Conservation (phyloP, 208 protist species). For the Crithidia mellificae region DNA sequence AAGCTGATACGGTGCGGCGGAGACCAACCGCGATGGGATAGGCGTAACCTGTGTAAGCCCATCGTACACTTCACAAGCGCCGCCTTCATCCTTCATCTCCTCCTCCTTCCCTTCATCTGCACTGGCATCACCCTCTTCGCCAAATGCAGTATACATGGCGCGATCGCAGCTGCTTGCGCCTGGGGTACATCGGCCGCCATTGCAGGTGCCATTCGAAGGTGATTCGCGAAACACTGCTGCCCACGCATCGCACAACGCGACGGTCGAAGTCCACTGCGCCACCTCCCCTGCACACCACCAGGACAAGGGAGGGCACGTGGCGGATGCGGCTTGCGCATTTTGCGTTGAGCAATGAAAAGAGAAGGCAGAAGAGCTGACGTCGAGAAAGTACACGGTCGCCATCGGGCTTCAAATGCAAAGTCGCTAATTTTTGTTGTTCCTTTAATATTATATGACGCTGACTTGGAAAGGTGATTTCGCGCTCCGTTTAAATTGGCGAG, state of each 20-base stretch:
- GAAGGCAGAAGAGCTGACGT: conserved; percentile 17
- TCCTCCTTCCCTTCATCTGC: too few species aligned
- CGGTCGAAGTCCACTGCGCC: conserved; percentile 27
- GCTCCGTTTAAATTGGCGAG: too few species aligned
- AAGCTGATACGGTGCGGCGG: conserved; percentile 6
- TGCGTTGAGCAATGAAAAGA: background rate
- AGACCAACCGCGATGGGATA: too few species aligned
- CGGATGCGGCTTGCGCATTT: background rate
- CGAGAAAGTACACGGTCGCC: conserved; percentile 38
- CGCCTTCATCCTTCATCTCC: too few species aligned
- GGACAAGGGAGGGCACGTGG: conserved; percentile 13
- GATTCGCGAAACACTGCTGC: background rate
- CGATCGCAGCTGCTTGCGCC: background rate
- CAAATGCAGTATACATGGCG: background rate
- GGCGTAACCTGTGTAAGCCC: too few species aligned
- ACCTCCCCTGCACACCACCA: conserved; percentile 40
- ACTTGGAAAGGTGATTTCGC: too few species aligned
- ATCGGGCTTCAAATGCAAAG: conserved; percentile 10
- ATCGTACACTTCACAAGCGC: too few species aligned
- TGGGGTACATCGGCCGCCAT: background rate
- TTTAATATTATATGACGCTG: background rate
- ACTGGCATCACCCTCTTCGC: background rate
- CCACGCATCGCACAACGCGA: conserved; percentile 21
- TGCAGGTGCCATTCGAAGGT: background rate
- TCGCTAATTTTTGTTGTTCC: background rate